Base-by-base conservation (phyloP, 1,284 basidiomycete genomes). In the Garcileccinum viscosum region DNA sequence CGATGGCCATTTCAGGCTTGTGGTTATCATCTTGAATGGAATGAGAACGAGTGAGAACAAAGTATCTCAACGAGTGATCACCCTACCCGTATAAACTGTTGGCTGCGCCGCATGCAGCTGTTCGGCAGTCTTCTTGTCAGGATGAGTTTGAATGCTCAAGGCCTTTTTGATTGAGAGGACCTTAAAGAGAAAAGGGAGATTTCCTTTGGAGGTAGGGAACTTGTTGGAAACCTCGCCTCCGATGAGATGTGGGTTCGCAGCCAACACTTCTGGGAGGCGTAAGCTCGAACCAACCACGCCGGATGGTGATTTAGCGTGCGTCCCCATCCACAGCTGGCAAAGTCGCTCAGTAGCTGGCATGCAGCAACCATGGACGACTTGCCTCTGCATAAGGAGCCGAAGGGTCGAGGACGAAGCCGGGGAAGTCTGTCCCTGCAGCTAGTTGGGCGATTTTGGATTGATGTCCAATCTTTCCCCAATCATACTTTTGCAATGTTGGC, bases 1-100 rank as follows among this genome's bases (percentile, higher is more conserved):
- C 98, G 64, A 99, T 89, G 15, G 97, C 96, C 95, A 99, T 98
- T 81, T 99, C 98, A 5, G 98, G 98, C 82, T 98, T 98, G 78
- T 98, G 96, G 77, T 98, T 98, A 17, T 90, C 87, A 81, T 98
- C 95, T 76, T 40, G 71, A 59, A 33, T 35, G 22, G 58, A 59
- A 59, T 47, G 22, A 62, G 58, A 59, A n/a, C 42, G 22, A 62
- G 60, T 76, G 65, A 74, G 70, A 64, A 50, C 22, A 19, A 14
- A 61, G 19, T 17, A 61, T 30, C 33, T 27, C n/a, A 22, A 56
- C 47, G 56, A 66, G 38, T 15, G 58, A 40, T 76, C 32, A 35
- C 22, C 85, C 64, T 73, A 93, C 95, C 96, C 85, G 96, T 97
- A 84, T 98, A 98, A 68, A 98, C 87, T 63, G 95, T 88, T 0